These are phyloP conservation scores for Strigomonas culicis DNA, from an alignment of 208 protist species.

Conservation along the genomic window DNA sequence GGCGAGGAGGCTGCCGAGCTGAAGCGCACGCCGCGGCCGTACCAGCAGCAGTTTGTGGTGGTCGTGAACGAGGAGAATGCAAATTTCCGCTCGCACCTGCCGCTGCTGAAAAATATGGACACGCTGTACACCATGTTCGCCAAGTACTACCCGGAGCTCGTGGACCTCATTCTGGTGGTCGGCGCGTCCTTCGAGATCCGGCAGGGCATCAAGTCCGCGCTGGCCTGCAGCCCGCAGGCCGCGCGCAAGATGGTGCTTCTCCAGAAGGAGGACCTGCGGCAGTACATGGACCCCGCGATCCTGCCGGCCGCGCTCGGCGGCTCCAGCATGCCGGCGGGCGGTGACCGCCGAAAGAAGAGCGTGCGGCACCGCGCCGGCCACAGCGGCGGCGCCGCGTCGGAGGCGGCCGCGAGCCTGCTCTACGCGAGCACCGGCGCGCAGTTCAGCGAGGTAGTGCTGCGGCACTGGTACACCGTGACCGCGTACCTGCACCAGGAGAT, in stretches of 20 bases:
- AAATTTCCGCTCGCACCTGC: constrained; percentile 27
- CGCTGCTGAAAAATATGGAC: constrained; percentile 32
- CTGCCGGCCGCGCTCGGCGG: constrained; percentile 50
- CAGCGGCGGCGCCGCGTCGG: background rate
- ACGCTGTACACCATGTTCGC: constrained; percentile 37
- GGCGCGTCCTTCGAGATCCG: constrained; percentile 43
- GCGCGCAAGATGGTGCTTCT: constrained; percentile 44
- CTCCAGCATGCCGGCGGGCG: background rate
- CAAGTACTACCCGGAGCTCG: constrained; percentile 76
- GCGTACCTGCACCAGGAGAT: too few species aligned
- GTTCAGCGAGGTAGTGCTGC: background rate
- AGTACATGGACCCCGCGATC: constrained; percentile 39
- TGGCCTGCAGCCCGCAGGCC: constrained; percentile 26
- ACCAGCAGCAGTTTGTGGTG: constrained; percentile 54
- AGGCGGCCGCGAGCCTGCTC: background rate
- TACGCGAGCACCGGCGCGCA: too few species aligned
- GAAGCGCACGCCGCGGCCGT: constrained; percentile 12
- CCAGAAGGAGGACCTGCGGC: constrained; percentile 33
- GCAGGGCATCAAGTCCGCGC: constrained; percentile 39
- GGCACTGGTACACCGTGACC: background rate
- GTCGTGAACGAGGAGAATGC: constrained; percentile 57
- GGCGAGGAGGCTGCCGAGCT: background rate
- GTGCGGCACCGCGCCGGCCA: background rate
- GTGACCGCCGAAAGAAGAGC: constrained; percentile 14
- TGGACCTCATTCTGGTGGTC: constrained; percentile 53